These are phyloP conservation scores for Stenogyne calaminthoides DNA, from an alignment of 305 asterid species.

Conservation along the genomic window DNA sequence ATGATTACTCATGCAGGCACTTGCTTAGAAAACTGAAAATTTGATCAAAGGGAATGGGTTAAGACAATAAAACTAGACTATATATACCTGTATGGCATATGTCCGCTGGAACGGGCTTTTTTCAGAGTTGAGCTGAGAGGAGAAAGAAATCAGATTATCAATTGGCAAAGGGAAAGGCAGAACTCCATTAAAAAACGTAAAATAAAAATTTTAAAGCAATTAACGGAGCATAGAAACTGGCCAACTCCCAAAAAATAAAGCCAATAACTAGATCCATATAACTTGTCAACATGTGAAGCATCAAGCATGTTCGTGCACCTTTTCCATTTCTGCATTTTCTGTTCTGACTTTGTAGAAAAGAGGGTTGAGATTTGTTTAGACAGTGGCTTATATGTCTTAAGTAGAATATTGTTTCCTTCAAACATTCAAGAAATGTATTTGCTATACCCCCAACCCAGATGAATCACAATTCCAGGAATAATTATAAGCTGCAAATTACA, in stretches of 20 bases:
- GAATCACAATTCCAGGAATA: neutral
- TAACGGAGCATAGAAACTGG: constrained; percentile 14
- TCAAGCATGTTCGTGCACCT: neutral
- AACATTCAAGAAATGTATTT: neutral
- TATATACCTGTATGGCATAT: constrained; percentile 54
- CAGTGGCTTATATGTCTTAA: constrained; percentile 5
- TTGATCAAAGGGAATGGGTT: constrained; percentile 3
- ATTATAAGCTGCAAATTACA: neutral
- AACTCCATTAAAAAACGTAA: constrained; percentile 12
- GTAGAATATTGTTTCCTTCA: neutral
- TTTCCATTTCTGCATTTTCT: constrained; percentile 1
- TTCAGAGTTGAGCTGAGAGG: constrained; percentile 57
- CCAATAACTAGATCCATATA: neutral
- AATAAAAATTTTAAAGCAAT: neutral
- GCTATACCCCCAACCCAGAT: neutral
- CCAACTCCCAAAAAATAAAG: constrained; percentile 2
- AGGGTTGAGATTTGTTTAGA: neutral
- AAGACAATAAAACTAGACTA: neutral
- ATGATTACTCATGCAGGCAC: neutral
- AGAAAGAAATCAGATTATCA: constrained; percentile 21
- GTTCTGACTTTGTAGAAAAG: constrained; percentile 5
- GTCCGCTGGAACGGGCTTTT: constrained; percentile 68
- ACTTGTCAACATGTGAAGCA: neutral
- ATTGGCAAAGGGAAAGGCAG: constrained; percentile 3
- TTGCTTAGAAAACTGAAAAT: constrained; percentile 17